Evolutionary conservation across 805 yeast genomes (phyloP), one percentile per base, ranked within the genome.

Genomic region (baker's yeast (Saccharomyces cerevisiae)): DNA sequence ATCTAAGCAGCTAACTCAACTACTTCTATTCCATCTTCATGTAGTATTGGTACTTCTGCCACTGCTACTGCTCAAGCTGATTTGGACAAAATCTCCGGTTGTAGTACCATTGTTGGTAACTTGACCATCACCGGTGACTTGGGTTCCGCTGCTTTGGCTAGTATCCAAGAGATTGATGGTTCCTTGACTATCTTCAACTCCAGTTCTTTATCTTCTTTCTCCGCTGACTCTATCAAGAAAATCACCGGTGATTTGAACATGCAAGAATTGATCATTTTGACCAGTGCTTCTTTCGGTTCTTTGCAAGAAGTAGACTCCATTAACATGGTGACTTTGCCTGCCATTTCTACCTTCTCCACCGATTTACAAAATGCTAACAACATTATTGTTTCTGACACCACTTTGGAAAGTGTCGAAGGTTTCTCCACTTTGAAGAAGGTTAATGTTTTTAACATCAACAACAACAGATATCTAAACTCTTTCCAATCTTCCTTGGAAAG

Each of bases 21-120:
- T 28, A 31, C 21, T 28, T 28, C 26, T 29, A 49, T 32, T 51
- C 79, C 81, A 58, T 81, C 81, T 6, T 81, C 83, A 28, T 87
- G 95, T 80, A 77, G 87, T 43, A 82, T 85, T 76, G 65, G 75
- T 28, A 70, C 74, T 50, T 75, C 78, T 61, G 76, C 76, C 60
- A 87, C 96, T 52, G 96, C 89, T 63, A 82, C 94, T 54, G 81
- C 84, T 47, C 89, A 90, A 73, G 64, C 87, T 32, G 91, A 89
- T 63, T 82, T 92, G 69, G 96, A 89, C 65, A 66, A 71, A 29
- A 80, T 86, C 53, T 72, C 88, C 50, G 77, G 83, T 49, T 94
- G 99, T 82, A 72, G 79, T 41, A 86, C 89, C 59, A 78, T 94
- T 62, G 79, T 80, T 59, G 98, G 97, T 79, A 84, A 84, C 70